A percentile compares a stretch with the other conserved stretches of the same genome.
phyloP scores from a whole-genome alignment of 805 yeast genomes.

The Pichia californica region DNA sequence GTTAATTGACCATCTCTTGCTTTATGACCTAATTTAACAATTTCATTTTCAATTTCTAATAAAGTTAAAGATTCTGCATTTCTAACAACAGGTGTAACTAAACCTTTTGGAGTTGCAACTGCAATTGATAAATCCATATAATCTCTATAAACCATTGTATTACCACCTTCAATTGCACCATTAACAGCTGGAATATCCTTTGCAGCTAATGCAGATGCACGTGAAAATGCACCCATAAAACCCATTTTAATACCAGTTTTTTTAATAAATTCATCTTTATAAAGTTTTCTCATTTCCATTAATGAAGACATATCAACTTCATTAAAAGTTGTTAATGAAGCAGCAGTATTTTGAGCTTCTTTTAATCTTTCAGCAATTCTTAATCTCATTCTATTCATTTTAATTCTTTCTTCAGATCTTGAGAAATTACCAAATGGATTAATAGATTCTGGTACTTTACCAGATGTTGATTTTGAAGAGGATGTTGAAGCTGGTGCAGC shows the following conservation, averaged over 20 bases:
- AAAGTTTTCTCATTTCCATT: constrained; percentile 89
- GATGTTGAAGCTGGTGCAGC: constrained; percentile 19
- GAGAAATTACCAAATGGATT: constrained; percentile 48
- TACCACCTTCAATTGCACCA: constrained; percentile 87
- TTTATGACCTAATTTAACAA: constrained; percentile 71
- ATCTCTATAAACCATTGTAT: constrained; percentile 93
- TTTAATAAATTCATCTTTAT: constrained; percentile 94
- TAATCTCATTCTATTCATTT: constrained; percentile 99
- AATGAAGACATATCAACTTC: constrained; percentile 94
- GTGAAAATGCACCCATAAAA: constrained; percentile 97
- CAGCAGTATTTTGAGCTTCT: constrained; percentile 99
- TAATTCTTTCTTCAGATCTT: constrained; percentile 84
- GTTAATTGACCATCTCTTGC: constrained; percentile 97
- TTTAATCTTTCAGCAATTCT: constrained; percentile 98
- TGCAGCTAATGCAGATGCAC: constrained; percentile 88
- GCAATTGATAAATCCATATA: constrained; percentile 94
- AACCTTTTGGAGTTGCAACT: constrained; percentile 98
- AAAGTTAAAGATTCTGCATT: constrained; percentile 89
- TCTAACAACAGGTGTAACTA: constrained; percentile 96
- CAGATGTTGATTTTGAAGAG: constrained; percentile 14
- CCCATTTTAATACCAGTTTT: constrained; percentile 93
- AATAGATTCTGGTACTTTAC: constrained; percentile 25
- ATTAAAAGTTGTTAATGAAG: constrained; percentile 94
- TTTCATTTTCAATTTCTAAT: constrained; percentile 85
- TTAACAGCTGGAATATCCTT: constrained; percentile 93